Evolutionary conservation across 441 rosid genomes (phyloP), one percentile per base, ranked within the genome.

Genomic region (Pelargonium cotyledonis): DNA sequence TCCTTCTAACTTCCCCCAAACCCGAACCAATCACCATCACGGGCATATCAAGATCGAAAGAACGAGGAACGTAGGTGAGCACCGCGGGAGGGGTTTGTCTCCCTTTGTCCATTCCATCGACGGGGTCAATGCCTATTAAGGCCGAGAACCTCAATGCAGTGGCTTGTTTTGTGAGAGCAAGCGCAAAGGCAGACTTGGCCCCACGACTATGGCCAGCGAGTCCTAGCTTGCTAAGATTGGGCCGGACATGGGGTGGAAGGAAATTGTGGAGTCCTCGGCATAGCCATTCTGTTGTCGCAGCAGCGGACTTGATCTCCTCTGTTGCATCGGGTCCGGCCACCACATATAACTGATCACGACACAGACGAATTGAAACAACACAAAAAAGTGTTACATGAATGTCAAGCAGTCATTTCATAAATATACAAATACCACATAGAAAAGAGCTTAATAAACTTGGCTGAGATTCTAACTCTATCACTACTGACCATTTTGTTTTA

Each of bases 151-250:
- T 84, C 15, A 86, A 16, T 3, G 73, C 11, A 11, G 89, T 73
- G 9, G 79, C 51, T 65, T 75, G 69, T 71, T 86, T 87, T 47
- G 64, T 63, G 0, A 90, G 72, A 44, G 95, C 95, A 0, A 85
- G 72, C 0, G 87, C 94, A 31, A 92, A 92, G 1, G 96, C 98
- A 0, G 86, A 73, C 76, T 90, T 92, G 76, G 97, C 96, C 0
- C 98, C 98, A 0, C 98, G 85, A 72, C 98, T 92, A 74, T 92
- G 98, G 68, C 98, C 98, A 1, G 97, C 83, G 2, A 93, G 86
- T 63, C 60, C 85, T 10, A 93, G 83, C 79, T 88, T 93, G 78
- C 69, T 67, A 18, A 93, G 76, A 66, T 89, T 83, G 67, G 92
- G 87, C 12, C 41, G 72, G 67, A 89, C 86, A 65, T 80, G 49